Conservation (phyloP, 208 protist species). For the Acanthamoeba sp. region DNA sequence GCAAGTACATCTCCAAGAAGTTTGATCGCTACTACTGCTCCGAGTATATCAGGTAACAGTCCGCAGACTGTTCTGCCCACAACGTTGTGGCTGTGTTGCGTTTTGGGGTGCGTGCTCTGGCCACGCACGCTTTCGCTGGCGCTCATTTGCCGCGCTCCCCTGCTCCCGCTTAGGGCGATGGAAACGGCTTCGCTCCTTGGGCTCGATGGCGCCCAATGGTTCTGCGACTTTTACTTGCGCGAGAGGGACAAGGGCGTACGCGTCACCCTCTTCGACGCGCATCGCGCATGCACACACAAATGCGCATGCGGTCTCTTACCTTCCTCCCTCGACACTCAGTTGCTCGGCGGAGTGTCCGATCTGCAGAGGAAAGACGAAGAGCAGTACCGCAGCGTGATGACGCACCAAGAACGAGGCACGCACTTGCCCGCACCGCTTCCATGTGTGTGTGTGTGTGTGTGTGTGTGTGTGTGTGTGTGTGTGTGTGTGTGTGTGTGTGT, state of each 20-base stretch:
- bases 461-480: too few relatives aligned
- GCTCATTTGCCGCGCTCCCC: too few relatives aligned
- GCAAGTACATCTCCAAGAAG: slow-evolving; percentile 67
- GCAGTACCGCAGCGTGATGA: neutral
- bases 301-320: neutral
- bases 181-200: slow-evolving; percentile 72
- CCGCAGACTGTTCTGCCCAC: neutral
- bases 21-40: slow-evolving; percentile 78
- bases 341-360: slow-evolving; percentile 23
- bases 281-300: neutral
- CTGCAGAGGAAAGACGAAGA: slow-evolving; percentile 17
- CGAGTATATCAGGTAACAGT: slow-evolving; percentile 69
- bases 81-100: neutral
- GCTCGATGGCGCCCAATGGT: slow-evolving; percentile 61
- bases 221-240: slow-evolving; percentile 62
- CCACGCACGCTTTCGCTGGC: too few relatives aligned
- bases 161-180: slow-evolving; percentile 22
- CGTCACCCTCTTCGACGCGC: too few relatives aligned
- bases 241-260: slow-evolving; percentile 73
- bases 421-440: too few relatives aligned
- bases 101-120: too few relatives aligned
- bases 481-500: too few relatives aligned
- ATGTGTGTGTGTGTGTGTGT: neutral
- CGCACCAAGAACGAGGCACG: neutral
- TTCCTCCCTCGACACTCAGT: neutral